Conservation (phyloP, 2,329 filamentous ascomycete genomes). For the Monosporascus sp. region DNA sequence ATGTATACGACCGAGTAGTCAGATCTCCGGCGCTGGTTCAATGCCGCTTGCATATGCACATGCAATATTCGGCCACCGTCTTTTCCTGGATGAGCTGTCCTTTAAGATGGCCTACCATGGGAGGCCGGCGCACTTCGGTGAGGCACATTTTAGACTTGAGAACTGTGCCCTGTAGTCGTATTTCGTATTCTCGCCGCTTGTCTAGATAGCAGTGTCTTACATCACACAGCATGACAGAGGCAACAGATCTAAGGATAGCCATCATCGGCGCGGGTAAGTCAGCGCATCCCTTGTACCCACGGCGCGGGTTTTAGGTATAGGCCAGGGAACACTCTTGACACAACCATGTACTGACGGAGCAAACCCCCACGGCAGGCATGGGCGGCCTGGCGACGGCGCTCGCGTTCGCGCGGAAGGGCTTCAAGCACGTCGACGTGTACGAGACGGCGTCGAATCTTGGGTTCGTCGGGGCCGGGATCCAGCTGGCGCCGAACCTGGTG, state of each 20-base stretch:
- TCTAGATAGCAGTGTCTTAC: not conserved
- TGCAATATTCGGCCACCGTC: not conserved
- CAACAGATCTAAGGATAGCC: conserved; percentile 35
- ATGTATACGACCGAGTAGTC: not conserved
- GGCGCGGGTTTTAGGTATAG: not conserved
- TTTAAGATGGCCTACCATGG: not conserved
- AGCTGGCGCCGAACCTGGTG: conserved; percentile 77
- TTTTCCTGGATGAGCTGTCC: not conserved
- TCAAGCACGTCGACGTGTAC: conserved; percentile 67
- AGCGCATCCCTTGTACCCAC: not conserved
- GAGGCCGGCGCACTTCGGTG: not conserved
- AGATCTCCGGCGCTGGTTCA: not conserved
- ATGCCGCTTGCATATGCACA: not conserved
- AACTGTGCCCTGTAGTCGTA: no score
- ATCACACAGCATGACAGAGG: conserved; percentile 23
- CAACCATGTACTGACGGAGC: not conserved
- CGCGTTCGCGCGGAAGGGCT: conserved; percentile 70
- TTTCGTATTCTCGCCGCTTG: not conserved
- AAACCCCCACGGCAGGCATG: conserved; percentile 53
- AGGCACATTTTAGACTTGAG: not conserved
- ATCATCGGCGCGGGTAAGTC: conserved; percentile 43
- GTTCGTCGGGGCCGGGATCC: conserved; percentile 81
- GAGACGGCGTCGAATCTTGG: conserved; percentile 69
- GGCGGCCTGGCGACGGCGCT: conserved; percentile 69
- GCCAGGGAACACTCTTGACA: not conserved